Conservation (phyloP, 202 grass and related monocot species). For the Sporobolus alterniflorus region DNA sequence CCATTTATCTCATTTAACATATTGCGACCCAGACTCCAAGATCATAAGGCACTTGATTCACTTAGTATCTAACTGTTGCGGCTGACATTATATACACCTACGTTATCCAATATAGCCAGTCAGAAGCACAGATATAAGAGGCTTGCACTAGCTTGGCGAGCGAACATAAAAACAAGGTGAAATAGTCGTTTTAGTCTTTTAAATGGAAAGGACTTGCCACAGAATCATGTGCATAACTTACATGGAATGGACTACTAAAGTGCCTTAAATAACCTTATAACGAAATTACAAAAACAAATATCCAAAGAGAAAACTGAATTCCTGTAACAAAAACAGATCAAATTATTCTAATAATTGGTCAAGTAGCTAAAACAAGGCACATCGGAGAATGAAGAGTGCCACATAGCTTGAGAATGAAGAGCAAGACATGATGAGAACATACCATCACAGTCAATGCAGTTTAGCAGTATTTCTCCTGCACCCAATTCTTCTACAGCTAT, state of each 20-base stretch:
- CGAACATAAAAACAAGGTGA: neutral
- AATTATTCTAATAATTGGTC: neutral
- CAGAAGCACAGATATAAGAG: neutral
- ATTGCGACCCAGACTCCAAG: neutral
- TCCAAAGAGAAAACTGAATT: neutral
- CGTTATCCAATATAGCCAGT: neutral
- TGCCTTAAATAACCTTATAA: neutral
- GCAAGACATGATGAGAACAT: conserved; percentile 33
- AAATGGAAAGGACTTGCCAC: neutral
- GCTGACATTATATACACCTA: neutral
- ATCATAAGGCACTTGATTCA: neutral
- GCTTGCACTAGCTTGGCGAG: neutral
- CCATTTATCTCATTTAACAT: conserved; percentile 8
- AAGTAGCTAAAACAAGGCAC: neutral
- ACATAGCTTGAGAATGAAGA: neutral
- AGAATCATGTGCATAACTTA: neutral
- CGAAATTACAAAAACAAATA: conserved; percentile 7
- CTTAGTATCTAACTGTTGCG: neutral
- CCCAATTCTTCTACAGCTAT: conserved; percentile 93
- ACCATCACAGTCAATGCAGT: conserved; percentile 99
- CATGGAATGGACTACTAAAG: neutral
- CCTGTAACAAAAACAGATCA: neutral
- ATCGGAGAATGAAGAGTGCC: neutral
- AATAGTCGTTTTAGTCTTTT: conserved; percentile 1
- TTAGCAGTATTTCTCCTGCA: conserved; percentile 93